phyloP scores from a whole-genome alignment of 2,329 filamentous ascomycete species.

The Ophiocordyceps camponoti-saundersi region DNA sequence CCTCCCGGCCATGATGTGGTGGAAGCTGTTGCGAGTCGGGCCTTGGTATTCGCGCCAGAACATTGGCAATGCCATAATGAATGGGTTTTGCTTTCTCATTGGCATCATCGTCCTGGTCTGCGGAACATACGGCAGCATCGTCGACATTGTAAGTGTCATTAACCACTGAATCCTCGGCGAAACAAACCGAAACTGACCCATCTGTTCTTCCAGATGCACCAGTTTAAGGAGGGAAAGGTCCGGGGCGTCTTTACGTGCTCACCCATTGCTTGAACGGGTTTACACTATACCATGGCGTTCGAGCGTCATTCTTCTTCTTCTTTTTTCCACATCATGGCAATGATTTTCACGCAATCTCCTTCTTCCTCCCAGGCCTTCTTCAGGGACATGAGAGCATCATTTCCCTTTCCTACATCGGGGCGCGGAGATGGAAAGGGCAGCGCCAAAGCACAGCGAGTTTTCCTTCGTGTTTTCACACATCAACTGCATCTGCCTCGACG shows the following conservation, averaged over 20 bases:
- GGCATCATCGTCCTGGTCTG: conserved; percentile 9
- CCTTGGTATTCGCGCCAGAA: conserved; percentile 10
- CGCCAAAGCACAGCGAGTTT: background rate
- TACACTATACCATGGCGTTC: background rate
- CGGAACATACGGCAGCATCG: conserved; percentile 10
- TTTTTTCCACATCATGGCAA: background rate
- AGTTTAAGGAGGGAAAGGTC: conserved; percentile 3
- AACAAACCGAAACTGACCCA: background rate
- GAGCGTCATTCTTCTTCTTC: background rate
- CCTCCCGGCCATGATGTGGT: conserved; percentile 22
- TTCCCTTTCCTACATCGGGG: background rate
- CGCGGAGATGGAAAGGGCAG: no score
- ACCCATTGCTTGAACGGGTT: conserved; percentile 2
- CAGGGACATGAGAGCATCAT: background rate
- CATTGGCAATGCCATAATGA: conserved; percentile 7
- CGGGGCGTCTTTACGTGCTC: conserved; percentile 6
- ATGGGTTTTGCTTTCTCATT: conserved; percentile 9
- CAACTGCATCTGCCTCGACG: background rate
- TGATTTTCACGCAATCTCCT: background rate
- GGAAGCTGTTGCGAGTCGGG: conserved; percentile 16
- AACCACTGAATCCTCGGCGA: background rate
- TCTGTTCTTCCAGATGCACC: conserved; percentile 1
- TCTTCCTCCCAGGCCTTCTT: background rate
- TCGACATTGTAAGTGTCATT: conserved; percentile 9
- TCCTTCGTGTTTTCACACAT: background rate